Evolutionary conservation across 208 protist species (phyloP).

Genomic region (Trypanosoma lewisi): DNA sequence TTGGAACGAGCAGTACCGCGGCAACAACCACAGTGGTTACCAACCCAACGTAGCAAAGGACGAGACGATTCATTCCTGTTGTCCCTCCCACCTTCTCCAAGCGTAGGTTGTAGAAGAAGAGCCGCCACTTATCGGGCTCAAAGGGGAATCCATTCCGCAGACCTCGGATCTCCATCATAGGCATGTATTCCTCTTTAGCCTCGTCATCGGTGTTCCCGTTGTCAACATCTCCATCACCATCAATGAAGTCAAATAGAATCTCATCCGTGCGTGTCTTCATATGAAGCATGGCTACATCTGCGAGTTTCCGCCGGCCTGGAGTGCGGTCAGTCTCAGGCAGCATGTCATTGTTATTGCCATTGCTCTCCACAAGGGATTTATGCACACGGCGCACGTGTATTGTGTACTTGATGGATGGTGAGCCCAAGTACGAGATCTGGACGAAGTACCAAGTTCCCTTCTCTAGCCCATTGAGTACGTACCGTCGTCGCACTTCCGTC

Average conservation of each 20-base stretch:
- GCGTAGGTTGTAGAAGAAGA: slow-evolving; percentile 19
- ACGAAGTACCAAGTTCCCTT: slow-evolving; percentile 1
- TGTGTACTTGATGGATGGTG: slow-evolving; percentile 22
- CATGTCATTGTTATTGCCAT: background rate
- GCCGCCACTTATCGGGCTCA: slow-evolving; percentile 13
- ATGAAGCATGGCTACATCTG: slow-evolving; percentile 7
- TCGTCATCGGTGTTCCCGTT: background rate
- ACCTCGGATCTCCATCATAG: slow-evolving; percentile 18
- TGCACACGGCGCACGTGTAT: slow-evolving; percentile 10
- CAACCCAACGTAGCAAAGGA: background rate
- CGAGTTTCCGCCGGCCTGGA: slow-evolving; percentile 11
- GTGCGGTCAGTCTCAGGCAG: background rate
- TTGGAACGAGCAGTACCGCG: background rate
- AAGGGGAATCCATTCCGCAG: slow-evolving; percentile 13
- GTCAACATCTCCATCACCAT: slow-evolving; percentile 16
- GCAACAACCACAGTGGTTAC: background rate
- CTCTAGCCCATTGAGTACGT: slow-evolving; percentile 12
- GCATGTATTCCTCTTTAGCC: background rate
- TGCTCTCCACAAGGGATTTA: background rate
- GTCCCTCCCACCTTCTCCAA: slow-evolving; percentile 7
- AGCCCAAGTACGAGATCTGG: slow-evolving; percentile 19
- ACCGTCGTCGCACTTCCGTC: slow-evolving; percentile 15
- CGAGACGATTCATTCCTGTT: background rate
- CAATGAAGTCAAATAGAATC: slow-evolving; percentile 20
- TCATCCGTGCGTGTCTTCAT: slow-evolving; percentile 11